A percentile compares a stretch with the other conserved stretches of the same genome.
Evolutionary conservation across 768 basidiomycete genomes (phyloP).

Genomic region (Asterophora lycoperdoides): DNA sequence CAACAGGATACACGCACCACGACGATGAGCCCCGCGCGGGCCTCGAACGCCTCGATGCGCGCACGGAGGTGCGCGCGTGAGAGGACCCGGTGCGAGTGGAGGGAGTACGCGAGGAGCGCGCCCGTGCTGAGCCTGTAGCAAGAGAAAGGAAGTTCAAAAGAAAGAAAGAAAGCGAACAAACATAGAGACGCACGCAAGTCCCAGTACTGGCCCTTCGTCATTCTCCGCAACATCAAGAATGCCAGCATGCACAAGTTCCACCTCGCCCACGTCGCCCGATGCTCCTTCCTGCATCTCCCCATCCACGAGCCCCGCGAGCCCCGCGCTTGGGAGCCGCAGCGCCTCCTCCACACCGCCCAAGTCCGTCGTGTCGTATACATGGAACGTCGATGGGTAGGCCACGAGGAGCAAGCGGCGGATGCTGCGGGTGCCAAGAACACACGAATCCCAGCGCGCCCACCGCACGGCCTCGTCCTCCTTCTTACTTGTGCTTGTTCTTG

Average conservation of each 20-base stretch:
- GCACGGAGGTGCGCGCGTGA: conserved; percentile 37
- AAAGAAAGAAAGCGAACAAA: no score
- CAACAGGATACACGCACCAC: no score
- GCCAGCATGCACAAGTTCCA: conserved; percentile 32
- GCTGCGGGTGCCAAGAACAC: no score
- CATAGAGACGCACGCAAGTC: conserved; percentile 26
- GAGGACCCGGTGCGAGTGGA: conserved; percentile 41
- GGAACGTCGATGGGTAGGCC: conserved; percentile 45
- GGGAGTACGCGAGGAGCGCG: conserved; percentile 9
- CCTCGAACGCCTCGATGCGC: conserved; percentile 36
- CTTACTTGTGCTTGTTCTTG: no score
- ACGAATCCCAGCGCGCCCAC: no score
- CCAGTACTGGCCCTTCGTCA: conserved; percentile 27
- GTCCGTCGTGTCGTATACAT: conserved; percentile 61
- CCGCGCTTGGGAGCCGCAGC: conserved; percentile 36
- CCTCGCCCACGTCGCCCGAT: background rate
- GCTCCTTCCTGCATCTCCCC: conserved; percentile 11
- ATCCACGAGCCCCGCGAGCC: conserved; percentile 21
- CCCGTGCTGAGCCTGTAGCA: conserved; percentile 24
- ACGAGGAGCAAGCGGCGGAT: conserved; percentile 23
- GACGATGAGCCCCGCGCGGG: conserved; percentile 47
- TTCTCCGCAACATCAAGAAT: conserved; percentile 35
- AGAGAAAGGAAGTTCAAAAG: conserved; percentile 15
- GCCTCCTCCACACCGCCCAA: conserved; percentile 43
- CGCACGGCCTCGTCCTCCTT: no score